phyloP scores from a whole-genome alignment of 2,329 filamentous ascomycete species.

The Tolypocladium inflatum region DNA sequence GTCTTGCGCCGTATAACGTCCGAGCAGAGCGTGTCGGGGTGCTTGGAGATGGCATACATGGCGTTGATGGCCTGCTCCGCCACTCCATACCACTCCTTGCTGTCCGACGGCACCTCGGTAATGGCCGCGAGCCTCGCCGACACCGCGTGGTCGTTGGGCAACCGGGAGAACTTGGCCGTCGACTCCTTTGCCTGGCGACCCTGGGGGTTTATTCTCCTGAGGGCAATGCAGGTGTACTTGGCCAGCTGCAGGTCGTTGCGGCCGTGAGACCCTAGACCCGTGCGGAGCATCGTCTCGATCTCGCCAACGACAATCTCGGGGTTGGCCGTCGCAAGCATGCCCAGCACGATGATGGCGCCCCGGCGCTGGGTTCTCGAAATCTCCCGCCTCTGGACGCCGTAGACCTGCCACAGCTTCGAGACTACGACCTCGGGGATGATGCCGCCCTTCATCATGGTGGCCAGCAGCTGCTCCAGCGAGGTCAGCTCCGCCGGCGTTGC shows the following conservation, averaged over 20 bases:
- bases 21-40: constrained; percentile 87
- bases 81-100: constrained; percentile 92
- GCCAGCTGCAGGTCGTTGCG: constrained; percentile 77
- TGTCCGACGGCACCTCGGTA: constrained; percentile 75
- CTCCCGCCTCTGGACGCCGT: constrained; percentile 85
- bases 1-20: constrained; percentile 85
- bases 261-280: constrained; percentile 75
- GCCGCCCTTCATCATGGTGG: constrained; percentile 94
- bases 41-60: constrained; percentile 88
- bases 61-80: constrained; percentile 94
- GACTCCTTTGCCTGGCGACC: constrained; percentile 73
- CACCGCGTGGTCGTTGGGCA: constrained; percentile 88
- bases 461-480: constrained; percentile 86
- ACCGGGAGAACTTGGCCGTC: constrained; percentile 57
- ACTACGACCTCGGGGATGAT: constrained; percentile 80
- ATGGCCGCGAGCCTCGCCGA: constrained; percentile 73
- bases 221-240: constrained; percentile 89
- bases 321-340: constrained; percentile 90
- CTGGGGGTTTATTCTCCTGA: constrained; percentile 80
- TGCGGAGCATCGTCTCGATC: constrained; percentile 87
- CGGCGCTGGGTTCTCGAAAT: constrained; percentile 86
- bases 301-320: constrained; percentile 90
- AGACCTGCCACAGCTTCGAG: constrained; percentile 93
- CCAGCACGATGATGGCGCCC: constrained; percentile 89
- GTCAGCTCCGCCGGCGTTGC: constrained; percentile 92